Percentiles rank a stretch among this genome's conserved stretches.
Conservation (phyloP, 768 basidiomycete genomes). For the Podaxis mareebaensis region DNA sequence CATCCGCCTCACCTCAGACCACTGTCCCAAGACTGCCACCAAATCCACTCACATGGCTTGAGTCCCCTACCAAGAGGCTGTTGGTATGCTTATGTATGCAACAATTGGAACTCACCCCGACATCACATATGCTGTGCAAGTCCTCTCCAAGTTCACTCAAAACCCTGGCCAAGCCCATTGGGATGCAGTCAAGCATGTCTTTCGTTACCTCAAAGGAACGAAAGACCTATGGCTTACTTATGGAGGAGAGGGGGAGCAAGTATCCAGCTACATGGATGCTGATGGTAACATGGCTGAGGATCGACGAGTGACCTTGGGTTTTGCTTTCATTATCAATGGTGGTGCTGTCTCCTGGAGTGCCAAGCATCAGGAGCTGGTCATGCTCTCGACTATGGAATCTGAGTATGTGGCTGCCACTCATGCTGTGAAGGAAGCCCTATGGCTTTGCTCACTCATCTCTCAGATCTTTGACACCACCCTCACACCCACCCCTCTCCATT, state of each 20-base stretch:
- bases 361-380: constrained; percentile 23
- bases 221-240: constrained; percentile 15
- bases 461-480: too few relatives aligned
- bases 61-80: constrained; percentile 1
- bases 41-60: background rate
- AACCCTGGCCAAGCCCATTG: constrained; percentile 37
- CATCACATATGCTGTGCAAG: background rate
- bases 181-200: constrained; percentile 36
- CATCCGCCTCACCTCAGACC: constrained; percentile 12
- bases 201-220: constrained; percentile 36
- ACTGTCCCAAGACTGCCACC: too few relatives aligned
- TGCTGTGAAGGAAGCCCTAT: too few relatives aligned
- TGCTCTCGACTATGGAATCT: too few relatives aligned
- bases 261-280: too few relatives aligned
- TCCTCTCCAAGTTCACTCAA: constrained; percentile 29
- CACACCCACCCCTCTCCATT: too few relatives aligned
- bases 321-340: constrained; percentile 31
- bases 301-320: constrained; percentile 30
- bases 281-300: constrained; percentile 19
- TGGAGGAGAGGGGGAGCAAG: too few relatives aligned
- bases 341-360: constrained; percentile 40
- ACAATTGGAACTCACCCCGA: constrained; percentile 5
- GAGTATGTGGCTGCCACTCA: too few relatives aligned
- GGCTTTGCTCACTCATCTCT: too few relatives aligned
- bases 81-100: constrained; percentile 10